Conservation (phyloP, 1,139 yeast species). For the Debaryomycetaceae sp. region DNA sequence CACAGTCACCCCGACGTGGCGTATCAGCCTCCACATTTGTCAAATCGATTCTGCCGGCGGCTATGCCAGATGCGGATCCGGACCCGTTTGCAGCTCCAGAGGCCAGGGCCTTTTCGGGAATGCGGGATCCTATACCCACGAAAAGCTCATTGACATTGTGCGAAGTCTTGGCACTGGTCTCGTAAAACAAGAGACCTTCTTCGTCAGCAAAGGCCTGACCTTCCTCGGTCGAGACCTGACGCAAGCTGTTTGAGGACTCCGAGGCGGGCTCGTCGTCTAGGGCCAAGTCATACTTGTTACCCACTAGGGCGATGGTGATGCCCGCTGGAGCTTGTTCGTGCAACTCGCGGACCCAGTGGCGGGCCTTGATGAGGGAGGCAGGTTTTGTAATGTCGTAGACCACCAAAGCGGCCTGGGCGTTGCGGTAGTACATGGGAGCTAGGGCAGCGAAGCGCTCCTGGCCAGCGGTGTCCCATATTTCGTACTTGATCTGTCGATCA, state of each 20-base stretch:
- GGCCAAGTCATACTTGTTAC: conserved; percentile 77
- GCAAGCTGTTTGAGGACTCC: conserved; percentile 24
- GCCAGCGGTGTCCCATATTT: conserved; percentile 99
- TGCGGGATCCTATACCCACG: conserved; percentile 71
- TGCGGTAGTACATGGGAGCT: conserved; percentile 97
- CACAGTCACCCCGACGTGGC: conserved; percentile 7
- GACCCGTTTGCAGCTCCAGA: conserved; percentile 1
- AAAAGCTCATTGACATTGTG: conserved; percentile 73
- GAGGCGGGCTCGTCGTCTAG: conserved; percentile 12
- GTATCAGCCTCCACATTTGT: conserved; percentile 2
- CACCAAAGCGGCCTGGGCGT: conserved; percentile 96
- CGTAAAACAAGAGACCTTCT: conserved; percentile 72
- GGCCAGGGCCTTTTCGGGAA: conserved; percentile 32
- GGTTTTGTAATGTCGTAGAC: conserved; percentile 96
- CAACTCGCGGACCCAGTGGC: conserved; percentile 96
- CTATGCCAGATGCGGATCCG: conserved; percentile 1
- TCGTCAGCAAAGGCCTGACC: conserved; percentile 67
- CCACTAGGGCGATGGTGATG: conserved; percentile 87
- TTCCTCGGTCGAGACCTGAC: conserved; percentile 83
- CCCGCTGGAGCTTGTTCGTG: conserved; percentile 91
- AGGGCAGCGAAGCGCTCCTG: conserved; percentile 94
- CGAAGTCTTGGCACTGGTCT: conserved; percentile 92
- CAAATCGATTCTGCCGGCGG: conserved; percentile 10
- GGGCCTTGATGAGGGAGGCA: conserved; percentile 94
- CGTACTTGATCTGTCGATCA: conserved; percentile 84